Conservation (phyloP, 108 stramenopile genomes). For the Cyclotella baltica region DNA sequence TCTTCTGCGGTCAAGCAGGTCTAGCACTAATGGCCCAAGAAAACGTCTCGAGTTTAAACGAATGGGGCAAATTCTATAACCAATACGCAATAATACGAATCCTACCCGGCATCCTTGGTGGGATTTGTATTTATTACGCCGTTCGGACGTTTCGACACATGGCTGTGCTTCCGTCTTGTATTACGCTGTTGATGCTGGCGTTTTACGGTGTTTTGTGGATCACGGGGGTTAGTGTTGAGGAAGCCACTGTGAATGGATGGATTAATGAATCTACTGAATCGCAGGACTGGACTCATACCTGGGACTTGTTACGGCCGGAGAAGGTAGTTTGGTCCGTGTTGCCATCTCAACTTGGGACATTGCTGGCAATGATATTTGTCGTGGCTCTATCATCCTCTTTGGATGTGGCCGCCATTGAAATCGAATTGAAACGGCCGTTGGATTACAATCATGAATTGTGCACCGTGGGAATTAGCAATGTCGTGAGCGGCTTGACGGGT, state of each 20-base stretch:
- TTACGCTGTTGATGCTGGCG: slow-evolving; percentile 66
- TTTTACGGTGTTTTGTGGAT: slow-evolving; percentile 80
- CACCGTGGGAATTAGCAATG: slow-evolving; percentile 93
- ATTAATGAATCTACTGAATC: slow-evolving; percentile 65
- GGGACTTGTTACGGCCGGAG: slow-evolving; percentile 83
- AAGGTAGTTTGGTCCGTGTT: slow-evolving; percentile 84
- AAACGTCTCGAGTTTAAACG: slow-evolving; percentile 53
- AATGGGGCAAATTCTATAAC: slow-evolving; percentile 64
- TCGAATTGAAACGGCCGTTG: slow-evolving; percentile 92
- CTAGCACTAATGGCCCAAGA: slow-evolving; percentile 80
- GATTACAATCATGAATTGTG: slow-evolving; percentile 94
- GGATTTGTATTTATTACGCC: slow-evolving; percentile 72
- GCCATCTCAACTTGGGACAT: slow-evolving; percentile 66
- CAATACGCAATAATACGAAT: slow-evolving; percentile 55
- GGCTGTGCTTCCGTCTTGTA: slow-evolving; percentile 84
- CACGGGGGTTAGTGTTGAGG: slow-evolving; percentile 66
- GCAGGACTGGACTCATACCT: slow-evolving; percentile 79
- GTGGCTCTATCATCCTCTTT: slow-evolving; percentile 95
- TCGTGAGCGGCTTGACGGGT: slow-evolving; percentile 90
- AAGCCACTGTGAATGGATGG: slow-evolving; percentile 85
- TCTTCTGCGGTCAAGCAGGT: slow-evolving; percentile 95
- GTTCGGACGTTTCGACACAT: slow-evolving; percentile 81
- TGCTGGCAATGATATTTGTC: slow-evolving; percentile 92
- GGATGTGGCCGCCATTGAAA: slow-evolving; percentile 98
- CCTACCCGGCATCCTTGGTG: slow-evolving; percentile 86